Evolutionary conservation across 2,329 filamentous ascomycete species (phyloP).

Genomic region (Trichophyton mentagrophytes): DNA sequence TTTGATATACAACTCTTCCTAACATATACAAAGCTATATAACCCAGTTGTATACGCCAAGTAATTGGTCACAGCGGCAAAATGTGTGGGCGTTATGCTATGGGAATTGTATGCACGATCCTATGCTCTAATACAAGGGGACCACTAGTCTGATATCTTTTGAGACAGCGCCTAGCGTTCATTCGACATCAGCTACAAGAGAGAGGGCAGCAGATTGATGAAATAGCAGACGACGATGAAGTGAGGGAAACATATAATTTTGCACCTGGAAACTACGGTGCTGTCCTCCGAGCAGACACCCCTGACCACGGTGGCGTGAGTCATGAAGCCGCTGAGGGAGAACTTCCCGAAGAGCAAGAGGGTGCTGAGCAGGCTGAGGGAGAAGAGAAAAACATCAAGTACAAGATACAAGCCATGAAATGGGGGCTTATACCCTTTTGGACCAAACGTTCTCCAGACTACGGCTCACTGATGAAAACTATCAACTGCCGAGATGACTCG

Average conservation of each 20-base stretch:
- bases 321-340: conserved; percentile 19
- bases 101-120: conserved; percentile 40
- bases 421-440: conserved; percentile 91
- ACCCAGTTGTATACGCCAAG: background rate
- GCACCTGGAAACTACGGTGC: conserved; percentile 75
- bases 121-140: background rate
- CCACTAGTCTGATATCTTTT: background rate
- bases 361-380: conserved; percentile 14
- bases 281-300: conserved; percentile 67
- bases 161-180: conserved; percentile 57
- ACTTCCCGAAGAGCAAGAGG: conserved; percentile 15
- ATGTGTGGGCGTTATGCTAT: conserved; percentile 61
- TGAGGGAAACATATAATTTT: conserved; percentile 79
- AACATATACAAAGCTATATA: background rate
- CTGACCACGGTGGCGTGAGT: conserved; percentile 43
- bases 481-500: conserved; percentile 90
- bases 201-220: conserved; percentile 62
- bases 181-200: conserved; percentile 60
- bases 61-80: background rate
- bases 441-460: conserved; percentile 74
- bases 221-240: conserved; percentile 55
- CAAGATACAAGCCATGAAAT: conserved; percentile 86
- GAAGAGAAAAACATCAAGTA: conserved; percentile 39
- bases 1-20: background rate
- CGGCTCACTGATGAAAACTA: conserved; percentile 66